Conservation (phyloP, 2,329 filamentous ascomycete species). For the Hymenoscyphus infarciens region DNA sequence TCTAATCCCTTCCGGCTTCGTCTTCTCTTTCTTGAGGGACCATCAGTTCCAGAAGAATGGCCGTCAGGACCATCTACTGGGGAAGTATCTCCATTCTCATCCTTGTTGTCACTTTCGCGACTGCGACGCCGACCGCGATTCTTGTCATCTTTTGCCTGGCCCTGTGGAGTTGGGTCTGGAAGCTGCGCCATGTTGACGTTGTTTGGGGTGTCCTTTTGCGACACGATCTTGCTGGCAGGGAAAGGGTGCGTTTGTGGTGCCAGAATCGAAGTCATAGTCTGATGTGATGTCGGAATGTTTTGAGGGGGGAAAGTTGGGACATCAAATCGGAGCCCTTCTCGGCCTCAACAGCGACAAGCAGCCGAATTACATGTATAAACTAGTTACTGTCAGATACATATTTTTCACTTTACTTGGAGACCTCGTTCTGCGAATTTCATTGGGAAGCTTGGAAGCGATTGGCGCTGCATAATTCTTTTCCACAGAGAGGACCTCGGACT, state of each 20-base stretch:
- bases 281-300: conserved; percentile 2
- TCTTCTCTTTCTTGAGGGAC: conserved; percentile 50
- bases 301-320: not conserved
- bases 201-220: conserved; percentile 27
- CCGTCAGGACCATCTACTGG: conserved; percentile 28
- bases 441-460: not conserved
- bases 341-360: not conserved
- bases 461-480: not conserved
- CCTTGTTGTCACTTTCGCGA: conserved; percentile 26
- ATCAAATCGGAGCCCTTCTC: not conserved
- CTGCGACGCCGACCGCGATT: conserved; percentile 33
- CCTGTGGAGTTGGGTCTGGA: conserved; percentile 25
- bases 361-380: not conserved
- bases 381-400: not conserved
- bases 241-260: conserved; percentile 29
- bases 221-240: conserved; percentile 26
- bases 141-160: conserved; percentile 29
- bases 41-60: conserved; percentile 35
- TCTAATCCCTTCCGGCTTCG: conserved; percentile 74
- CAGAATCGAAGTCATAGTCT: conserved; percentile 36
- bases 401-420: not conserved
- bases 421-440: not conserved
- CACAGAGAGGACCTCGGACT: not conserved
- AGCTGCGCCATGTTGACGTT: conserved; percentile 25
- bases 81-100: conserved; percentile 28